Base-by-base conservation (phyloP, 2,329 filamentous ascomycete genomes). In the Fusarium abutilonis region DNA sequence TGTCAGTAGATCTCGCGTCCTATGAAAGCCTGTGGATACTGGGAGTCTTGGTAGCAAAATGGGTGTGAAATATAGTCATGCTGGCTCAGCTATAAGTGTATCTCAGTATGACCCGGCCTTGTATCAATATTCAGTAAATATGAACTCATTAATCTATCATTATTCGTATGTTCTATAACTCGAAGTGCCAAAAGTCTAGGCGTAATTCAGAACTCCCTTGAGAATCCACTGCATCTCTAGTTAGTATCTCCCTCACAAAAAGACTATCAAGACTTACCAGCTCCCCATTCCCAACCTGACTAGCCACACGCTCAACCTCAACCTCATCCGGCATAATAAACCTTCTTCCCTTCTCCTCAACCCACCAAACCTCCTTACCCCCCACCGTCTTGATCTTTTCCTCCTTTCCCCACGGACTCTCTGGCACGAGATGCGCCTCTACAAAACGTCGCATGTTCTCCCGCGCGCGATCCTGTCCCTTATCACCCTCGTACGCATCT, bases 201-300 rank as follows among this genome's bases (percentile, higher is more conserved):
- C 68, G 43, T 82, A 82, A 47, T 82, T 83, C 29, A 83, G 74
- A 13, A 83, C 82, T 13, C 76, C 78, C 52, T 82, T 83, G n/a
- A 86, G 72, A 34, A 93, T 83, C 92, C 92, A 96, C 67, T 83
- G 14, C 9, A 34, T 23, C 21, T 11, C 3, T 2, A n/a, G 44
- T 63, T 44, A 63, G 52, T 26, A 51, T 31, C 11, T 31, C 3
- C 10, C 9, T 19, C n/a, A 8, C 9, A 6, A 32, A 9, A 9
- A 5, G 1, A 14, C 17, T 1, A 10, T 15, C 7, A 9, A 6
- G 7, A 77, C 82, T 72, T 73, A 83, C 82, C 66, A 98, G 83
- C 77, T 98, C 91, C 4, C 95, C 95, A 73, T 98, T 99, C 4
- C 86, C 84, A 15, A 96, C 93, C 58, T 86, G 84, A 66, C 89